Evolutionary conservation across 2,329 filamentous ascomycete genomes (phyloP).

Genomic region (Calonectria crousiana): DNA sequence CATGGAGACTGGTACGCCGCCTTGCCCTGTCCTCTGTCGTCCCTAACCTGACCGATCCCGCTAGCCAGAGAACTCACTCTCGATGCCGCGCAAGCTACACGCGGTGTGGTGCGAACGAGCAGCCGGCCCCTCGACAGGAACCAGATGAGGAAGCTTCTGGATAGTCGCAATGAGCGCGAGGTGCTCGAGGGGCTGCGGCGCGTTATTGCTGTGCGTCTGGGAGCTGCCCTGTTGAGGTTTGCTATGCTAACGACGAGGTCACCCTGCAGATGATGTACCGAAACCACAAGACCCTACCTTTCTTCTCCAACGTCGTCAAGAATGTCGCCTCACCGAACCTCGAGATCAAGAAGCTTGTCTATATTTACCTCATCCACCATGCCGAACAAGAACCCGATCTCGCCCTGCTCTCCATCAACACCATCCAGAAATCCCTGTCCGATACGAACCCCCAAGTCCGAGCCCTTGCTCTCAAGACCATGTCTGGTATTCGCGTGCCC

Average conservation of each 20-base stretch:
- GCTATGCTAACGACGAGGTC: slow-evolving; percentile 15
- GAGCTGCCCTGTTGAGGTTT: background rate
- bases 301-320: slow-evolving; percentile 98
- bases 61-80: slow-evolving; percentile 95
- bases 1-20: slow-evolving; percentile 86
- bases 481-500: slow-evolving; percentile 97
- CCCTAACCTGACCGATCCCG: slow-evolving; percentile 35
- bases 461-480: slow-evolving; percentile 92
- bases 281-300: slow-evolving; percentile 86
- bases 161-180: slow-evolving; percentile 93
- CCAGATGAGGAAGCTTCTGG: slow-evolving; percentile 94
- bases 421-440: slow-evolving; percentile 96
- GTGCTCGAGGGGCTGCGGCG: slow-evolving; percentile 91
- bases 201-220: slow-evolving; percentile 81
- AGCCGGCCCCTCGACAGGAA: slow-evolving; percentile 77
- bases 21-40: slow-evolving; percentile 18
- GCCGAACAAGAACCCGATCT: slow-evolving; percentile 97
- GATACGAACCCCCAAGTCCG: slow-evolving; percentile 92
- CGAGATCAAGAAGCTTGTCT: slow-evolving; percentile 97
- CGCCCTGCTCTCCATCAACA: slow-evolving; percentile 96
- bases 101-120: slow-evolving; percentile 68
- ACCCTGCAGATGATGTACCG: slow-evolving; percentile 90
- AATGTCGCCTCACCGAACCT: slow-evolving; percentile 95
- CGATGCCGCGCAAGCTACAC: slow-evolving; percentile 92
- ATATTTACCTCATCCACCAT: slow-evolving; percentile 97